Evolutionary conservation across 2,329 filamentous ascomycete genomes (phyloP).

Genomic region (Aotearoamyces nothofagi): DNA sequence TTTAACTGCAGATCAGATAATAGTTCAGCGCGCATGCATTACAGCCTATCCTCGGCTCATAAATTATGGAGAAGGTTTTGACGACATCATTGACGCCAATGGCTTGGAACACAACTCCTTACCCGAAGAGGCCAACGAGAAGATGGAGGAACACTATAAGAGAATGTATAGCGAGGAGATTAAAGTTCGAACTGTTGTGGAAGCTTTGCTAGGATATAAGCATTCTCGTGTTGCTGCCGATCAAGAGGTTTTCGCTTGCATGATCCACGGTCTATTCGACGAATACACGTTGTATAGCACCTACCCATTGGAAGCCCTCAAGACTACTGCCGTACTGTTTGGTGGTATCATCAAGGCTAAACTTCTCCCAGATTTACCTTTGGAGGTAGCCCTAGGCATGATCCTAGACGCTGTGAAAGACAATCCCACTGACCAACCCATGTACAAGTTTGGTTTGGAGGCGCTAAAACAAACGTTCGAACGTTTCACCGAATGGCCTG

Average conservation of each 20-base stretch:
- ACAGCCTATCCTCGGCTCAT: conserved; percentile 87
- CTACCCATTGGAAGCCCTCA: conserved; percentile 90
- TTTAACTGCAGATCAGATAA: conserved; percentile 52
- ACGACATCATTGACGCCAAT: conserved; percentile 81
- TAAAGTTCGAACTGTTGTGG: conserved; percentile 73
- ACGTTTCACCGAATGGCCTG: conserved; percentile 85
- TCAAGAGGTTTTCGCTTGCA: conserved; percentile 93
- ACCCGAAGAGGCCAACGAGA: conserved; percentile 62
- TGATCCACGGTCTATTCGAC: conserved; percentile 96
- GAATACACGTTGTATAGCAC: conserved; percentile 93
- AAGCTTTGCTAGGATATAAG: conserved; percentile 75
- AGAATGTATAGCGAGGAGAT: conserved; percentile 92
- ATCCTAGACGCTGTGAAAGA: conserved; percentile 92
- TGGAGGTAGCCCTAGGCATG: conserved; percentile 93
- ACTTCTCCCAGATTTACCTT: conserved; percentile 74
- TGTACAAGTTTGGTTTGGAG: conserved; percentile 98
- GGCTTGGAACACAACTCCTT: conserved; percentile 70
- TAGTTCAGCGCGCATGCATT: conserved; percentile 75
- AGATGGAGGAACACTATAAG: conserved; percentile 97
- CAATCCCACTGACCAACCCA: conserved; percentile 65
- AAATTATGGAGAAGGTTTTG: conserved; percentile 87
- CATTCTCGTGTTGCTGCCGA: conserved; percentile 69
- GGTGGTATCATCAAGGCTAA: conserved; percentile 93
- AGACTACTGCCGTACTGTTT: conserved; percentile 91
- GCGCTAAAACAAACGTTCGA: conserved; percentile 78